Evolutionary conservation across 1,139 yeast genomes (phyloP).

Genomic region (Suhomyces kunorum): DNA sequence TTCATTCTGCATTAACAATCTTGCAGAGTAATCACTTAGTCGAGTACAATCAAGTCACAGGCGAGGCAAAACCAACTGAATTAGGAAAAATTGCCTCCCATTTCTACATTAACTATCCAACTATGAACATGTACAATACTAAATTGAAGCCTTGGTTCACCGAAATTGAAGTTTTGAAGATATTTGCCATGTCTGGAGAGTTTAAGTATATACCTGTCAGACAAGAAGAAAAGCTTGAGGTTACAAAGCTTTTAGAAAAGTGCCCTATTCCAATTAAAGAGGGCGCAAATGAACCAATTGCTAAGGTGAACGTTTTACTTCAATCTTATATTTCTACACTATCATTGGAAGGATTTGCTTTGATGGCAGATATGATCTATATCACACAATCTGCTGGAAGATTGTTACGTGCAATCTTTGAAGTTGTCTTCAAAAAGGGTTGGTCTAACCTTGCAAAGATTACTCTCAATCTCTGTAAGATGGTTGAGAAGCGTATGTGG

Average conservation of each 20-base stretch:
- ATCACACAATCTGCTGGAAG: slow-evolving; percentile 94
- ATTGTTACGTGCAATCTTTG: slow-evolving; percentile 80
- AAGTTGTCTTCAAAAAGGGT: slow-evolving; percentile 66
- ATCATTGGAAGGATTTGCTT: slow-evolving; percentile 81
- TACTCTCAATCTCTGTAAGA: slow-evolving; percentile 68
- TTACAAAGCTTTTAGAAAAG: slow-evolving; percentile 64
- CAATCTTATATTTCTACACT: slow-evolving; percentile 84
- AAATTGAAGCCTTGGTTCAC: slow-evolving; percentile 65
- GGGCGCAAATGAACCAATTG: slow-evolving; percentile 64
- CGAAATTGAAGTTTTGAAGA: slow-evolving; percentile 71
- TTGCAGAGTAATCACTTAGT: slow-evolving; percentile 59
- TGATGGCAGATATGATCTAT: slow-evolving; percentile 91
- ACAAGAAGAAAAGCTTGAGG: slow-evolving; percentile 82
- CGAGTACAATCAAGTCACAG: slow-evolving; percentile 55
- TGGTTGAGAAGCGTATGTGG: slow-evolving; percentile 86
- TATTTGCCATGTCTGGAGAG: slow-evolving; percentile 82
- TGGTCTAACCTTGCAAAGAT: slow-evolving; percentile 70
- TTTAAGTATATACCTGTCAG: slow-evolving; percentile 82
- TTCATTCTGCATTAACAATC: slow-evolving; percentile 71
- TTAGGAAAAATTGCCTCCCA: slow-evolving; percentile 85
- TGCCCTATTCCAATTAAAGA: slow-evolving; percentile 90
- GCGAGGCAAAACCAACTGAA: slow-evolving; percentile 59
- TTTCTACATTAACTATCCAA: slow-evolving; percentile 75
- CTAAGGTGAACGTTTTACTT: slow-evolving; percentile 76
- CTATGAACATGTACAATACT: slow-evolving; percentile 64